Conservation (phyloP, 768 basidiomycete species). For the Strobilomyces echinocephalus region DNA sequence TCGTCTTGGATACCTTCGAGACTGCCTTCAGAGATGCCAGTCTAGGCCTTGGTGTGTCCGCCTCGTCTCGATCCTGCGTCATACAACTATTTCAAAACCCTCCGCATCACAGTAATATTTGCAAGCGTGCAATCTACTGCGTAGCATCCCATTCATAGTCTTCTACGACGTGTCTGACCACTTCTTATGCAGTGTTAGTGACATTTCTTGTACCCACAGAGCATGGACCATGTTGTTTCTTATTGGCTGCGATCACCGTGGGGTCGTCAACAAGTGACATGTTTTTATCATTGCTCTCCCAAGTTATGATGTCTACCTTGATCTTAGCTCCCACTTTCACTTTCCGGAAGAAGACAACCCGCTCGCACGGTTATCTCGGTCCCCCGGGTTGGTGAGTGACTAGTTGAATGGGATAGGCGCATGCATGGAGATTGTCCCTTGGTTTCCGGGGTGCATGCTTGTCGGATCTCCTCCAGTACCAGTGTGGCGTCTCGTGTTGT, state of each 20-base stretch:
- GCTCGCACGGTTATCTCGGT: slow-evolving; percentile 70
- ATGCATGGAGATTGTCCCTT: not conserved
- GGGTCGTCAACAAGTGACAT: slow-evolving; percentile 82
- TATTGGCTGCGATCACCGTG: slow-evolving; percentile 17
- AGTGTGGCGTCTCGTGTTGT: too few relatives aligned
- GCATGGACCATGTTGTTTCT: not conserved
- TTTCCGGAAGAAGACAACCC: slow-evolving; percentile 86
- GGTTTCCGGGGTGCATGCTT: slow-evolving; percentile 72
- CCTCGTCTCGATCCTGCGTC: slow-evolving; percentile 76
- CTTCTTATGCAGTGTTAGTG: slow-evolving; percentile 50
- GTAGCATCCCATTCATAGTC: slow-evolving; percentile 30
- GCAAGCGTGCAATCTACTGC: slow-evolving; percentile 86
- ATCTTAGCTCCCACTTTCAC: slow-evolving; percentile 87
- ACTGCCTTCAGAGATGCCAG: too few relatives aligned
- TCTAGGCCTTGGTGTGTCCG: too few relatives aligned
- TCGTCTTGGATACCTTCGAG: slow-evolving; percentile 78
- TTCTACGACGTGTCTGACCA: not conserved
- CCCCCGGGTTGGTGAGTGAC: slow-evolving; percentile 75
- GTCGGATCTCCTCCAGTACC: not conserved
- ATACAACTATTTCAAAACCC: not conserved
- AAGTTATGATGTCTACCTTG: slow-evolving; percentile 60
- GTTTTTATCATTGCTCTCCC: slow-evolving; percentile 79
- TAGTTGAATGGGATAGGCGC: not conserved
- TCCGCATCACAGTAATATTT: slow-evolving; percentile 59
- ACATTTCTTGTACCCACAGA: slow-evolving; percentile 70